Evolutionary conservation across 768 basidiomycete genomes (phyloP).

Genomic region (Lentinula sp.): DNA sequence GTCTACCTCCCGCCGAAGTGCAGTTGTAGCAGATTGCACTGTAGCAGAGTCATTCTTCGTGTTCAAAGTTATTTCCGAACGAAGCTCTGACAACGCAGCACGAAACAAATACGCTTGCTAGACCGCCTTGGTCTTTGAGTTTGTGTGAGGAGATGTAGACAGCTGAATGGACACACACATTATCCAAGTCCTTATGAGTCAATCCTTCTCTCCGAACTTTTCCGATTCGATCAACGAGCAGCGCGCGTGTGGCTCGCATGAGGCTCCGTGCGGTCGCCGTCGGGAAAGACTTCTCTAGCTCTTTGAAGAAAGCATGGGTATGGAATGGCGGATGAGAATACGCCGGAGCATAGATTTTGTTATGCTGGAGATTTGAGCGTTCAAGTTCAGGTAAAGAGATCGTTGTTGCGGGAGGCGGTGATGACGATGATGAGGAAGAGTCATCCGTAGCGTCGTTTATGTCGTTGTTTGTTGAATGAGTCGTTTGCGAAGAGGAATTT

Average conservation of each 20-base stretch:
- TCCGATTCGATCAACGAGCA: conserved; percentile 71
- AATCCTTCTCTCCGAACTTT: conserved; percentile 68
- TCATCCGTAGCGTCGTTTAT: background rate
- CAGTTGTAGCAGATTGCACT: conserved; percentile 70
- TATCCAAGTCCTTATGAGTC: conserved; percentile 73
- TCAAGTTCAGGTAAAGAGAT: background rate
- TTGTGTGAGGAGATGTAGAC: background rate
- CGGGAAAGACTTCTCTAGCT: conserved; percentile 69
- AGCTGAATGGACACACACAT: conserved; percentile 40
- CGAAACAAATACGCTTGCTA: conserved; percentile 96
- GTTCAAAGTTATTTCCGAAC: conserved; percentile 77
- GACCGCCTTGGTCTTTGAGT: background rate
- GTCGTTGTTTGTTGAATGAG: background rate
- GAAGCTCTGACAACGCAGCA: conserved; percentile 86
- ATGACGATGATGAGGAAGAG: background rate
- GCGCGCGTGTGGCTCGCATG: conserved; percentile 78
- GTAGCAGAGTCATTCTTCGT: conserved; percentile 80
- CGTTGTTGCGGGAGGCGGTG: background rate
- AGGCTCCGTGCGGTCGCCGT: conserved; percentile 68
- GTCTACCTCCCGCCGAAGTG: conserved; percentile 84
- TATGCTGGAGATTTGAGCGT: conserved; percentile 9
- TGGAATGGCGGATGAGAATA: conserved; percentile 75
- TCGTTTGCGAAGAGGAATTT: background rate
- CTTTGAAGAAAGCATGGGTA: conserved; percentile 71
- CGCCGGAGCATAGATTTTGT: conserved; percentile 19